Evolutionary conservation across 106 monocot genomes (phyloP), one percentile per base, ranked within the genome.

Genomic region (Gastrodia elata): DNA sequence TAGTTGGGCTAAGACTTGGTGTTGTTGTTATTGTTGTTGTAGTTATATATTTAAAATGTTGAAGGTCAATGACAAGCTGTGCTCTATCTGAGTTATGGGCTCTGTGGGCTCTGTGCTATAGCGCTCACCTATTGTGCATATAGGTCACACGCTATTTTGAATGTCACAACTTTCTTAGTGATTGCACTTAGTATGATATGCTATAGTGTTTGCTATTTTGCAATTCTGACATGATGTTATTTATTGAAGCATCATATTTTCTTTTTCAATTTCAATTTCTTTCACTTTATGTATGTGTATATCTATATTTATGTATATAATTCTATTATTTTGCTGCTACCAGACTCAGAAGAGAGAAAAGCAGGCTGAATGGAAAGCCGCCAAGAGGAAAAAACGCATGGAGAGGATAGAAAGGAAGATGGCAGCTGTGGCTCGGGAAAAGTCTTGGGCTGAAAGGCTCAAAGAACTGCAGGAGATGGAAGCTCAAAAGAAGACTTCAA

Each of bases 401-500:
- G 83, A 90, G 37, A 90, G 79, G 74, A 93, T 88, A 76, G 97
- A 93, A 70, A 82, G 93, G 77, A 97, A 97, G 76, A 97, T 97
- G 90, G 97, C 97, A 77, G 90, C 90, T 20, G 97, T 97, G 32
- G 88, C 93, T 69, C 90, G 93, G 71, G 93, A 97, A 39, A 90
- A 91, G 68, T 90, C 90, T 41, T 97, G 97, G 97, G 84, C 84
- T 68, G 72, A 93, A 75, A 84, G 93, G 49, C 72, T 97, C 78
- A 71, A 75, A 22, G 88, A 93, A 71, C 79, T 97, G 24, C 82
- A 97, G 76, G 80, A 85, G 69, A 78, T 86, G 20, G 90, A 97
- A 68, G 86, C 76, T 32, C 84, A 80, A 25, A 93, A 88, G 83
- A 91, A 88, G 67, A 81, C 84, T 46, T 76, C 85, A 71, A 81